phyloP scores from a whole-genome alignment of 768 basidiomycete genomes.

The Pholiota molesta region DNA sequence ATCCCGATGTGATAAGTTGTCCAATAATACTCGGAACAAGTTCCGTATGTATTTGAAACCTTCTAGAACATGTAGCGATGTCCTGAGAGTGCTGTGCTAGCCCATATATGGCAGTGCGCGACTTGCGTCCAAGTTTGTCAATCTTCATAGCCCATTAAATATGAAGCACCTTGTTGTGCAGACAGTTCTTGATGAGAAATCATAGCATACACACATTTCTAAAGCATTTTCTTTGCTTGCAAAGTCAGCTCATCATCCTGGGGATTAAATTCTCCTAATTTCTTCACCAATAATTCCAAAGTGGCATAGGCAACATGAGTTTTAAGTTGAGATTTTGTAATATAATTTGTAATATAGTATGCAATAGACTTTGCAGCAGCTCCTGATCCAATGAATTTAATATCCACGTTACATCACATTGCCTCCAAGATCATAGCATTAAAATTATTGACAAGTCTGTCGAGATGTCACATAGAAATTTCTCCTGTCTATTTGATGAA shows the following conservation, averaged over 20 bases:
- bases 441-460: constrained; percentile 47
- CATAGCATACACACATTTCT: not conserved
- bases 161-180: not conserved
- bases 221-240: no score
- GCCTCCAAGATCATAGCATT: constrained; percentile 39
- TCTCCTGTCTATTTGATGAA: constrained; percentile 28
- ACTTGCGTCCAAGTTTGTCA: no score
- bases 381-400: constrained; percentile 47
- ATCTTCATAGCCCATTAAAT: not conserved
- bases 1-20: no score
- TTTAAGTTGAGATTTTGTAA: constrained; percentile 45
- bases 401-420: constrained; percentile 48
- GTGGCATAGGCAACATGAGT: constrained; percentile 43
- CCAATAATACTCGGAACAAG: no score
- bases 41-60: no score
- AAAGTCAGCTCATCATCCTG: not conserved
- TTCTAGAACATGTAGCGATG: no score
- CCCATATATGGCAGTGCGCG: no score
- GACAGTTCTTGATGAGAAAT: not conserved
- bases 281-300: constrained; percentile 29
- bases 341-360: constrained; percentile 53
- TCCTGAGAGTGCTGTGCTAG: no score
- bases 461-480: constrained; percentile 30
- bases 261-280: not conserved
- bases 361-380: constrained; percentile 40